Evolutionary conservation across 2,329 filamentous ascomycete species (phyloP), one percentile per base, ranked within the genome.

Genomic region (Scortechinia acanthostroma): DNA sequence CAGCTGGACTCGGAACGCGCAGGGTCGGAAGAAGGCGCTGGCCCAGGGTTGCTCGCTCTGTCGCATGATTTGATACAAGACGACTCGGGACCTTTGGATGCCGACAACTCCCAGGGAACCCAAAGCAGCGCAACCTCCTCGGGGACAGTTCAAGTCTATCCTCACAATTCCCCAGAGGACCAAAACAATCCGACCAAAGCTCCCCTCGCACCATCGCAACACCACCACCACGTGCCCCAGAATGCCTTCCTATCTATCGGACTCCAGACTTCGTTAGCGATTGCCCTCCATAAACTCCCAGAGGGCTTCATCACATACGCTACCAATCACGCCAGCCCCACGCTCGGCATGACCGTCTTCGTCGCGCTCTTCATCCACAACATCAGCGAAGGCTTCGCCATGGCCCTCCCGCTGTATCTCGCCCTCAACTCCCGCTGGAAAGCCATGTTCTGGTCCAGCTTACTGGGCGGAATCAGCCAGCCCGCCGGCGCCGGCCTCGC

Each of bases 281-380:
- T 98, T 50, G 90, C 91, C 4, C 71, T 98, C 1, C 93, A 98
- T 70, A 98, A 98, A 61, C 85, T 97, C 25, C 93, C 93, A 1
- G 93, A 85, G 56, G 81, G 81, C 19, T 86, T 86, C 60, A 84
- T 98, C 53, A 97, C 91, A 1, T 98, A 94, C 60, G 91, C 93
- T 6, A 96, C 93, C 6, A 98, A 97, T 63, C 93, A 98, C 59
- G 91, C 90, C 13, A 97, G 91, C 60, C 91, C 93, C 0, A 73
- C 77, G 0, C 78, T 98, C 0, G 93, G 93, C 17, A 81, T 95
- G 63, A 86, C 88, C 44, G 89, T 98, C 45, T 98, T 98, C 66
- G 78, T 97, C 62, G 91, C 93, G 1, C 76, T 98, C 4, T 95
- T 95, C 59, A 91, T 98, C 48, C 93, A 98, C 73, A 98, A 97